Base-by-base conservation (phyloP, 805 yeast species). In the Pichia nanzhaoensis region DNA sequence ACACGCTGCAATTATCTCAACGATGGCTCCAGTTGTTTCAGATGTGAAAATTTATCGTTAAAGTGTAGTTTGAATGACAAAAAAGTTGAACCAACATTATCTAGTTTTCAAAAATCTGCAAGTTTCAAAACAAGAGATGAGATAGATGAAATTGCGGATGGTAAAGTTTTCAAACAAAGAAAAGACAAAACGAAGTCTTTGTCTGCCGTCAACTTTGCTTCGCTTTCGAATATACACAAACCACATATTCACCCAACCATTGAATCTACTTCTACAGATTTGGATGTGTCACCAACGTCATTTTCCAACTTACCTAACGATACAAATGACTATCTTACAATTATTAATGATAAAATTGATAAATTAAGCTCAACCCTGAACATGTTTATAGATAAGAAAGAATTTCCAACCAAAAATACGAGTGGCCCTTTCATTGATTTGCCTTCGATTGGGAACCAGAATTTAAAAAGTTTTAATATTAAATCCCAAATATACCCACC, bases 1-100 rank as follows among this genome's bases (percentile, higher is more conserved):
- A 54, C 60, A 1, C 47, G 59, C n/a, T 58, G 63, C 44, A 53
- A 54, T 33, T 51, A 55, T 41, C 42, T 55, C 10, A 44, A 47
- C 19, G 42, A 49, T 37, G 58, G 59, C 19, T 34, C 47, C n/a
- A 49, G 46, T 12, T 58, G 63, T 42, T 54, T 57, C 37, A 51
- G 63, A n/a, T 58, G 63, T 47, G 52, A 53, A 18, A 57, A 55
- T 32, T 41, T 56, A 30, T 53, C 54, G 4, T 28, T 52, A 8
- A 39, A 44, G 32, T 58, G 62, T 37, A 54, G 60, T 2, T 41
- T 57, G 13, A 47, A 45, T 19, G 52, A 45, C 17, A 37, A 34
- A 17, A 45, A 38, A n/a, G 24, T 31, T 14, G 44, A 50, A 13
- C 49, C 46, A 33, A 39, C 19, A 30, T 50, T 35, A 18, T 47